Conservation (phyloP, 352 stramenopile species). For the Pythium apleroticum region DNA sequence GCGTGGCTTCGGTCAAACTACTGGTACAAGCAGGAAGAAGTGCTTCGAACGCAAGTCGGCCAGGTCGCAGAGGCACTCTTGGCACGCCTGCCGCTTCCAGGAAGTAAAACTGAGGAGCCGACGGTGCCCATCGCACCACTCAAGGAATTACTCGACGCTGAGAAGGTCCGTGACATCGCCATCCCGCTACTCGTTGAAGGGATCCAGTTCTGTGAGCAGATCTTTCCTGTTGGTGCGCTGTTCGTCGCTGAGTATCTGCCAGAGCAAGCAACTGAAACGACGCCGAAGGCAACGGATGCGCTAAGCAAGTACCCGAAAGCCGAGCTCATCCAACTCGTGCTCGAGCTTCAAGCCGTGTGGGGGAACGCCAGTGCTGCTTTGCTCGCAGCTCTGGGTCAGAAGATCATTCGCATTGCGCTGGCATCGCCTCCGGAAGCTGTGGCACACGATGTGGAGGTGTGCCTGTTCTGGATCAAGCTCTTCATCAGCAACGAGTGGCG, state of each 20-base stretch:
- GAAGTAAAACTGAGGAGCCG: slow-evolving; percentile 15
- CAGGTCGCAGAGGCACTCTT: slow-evolving; percentile 39
- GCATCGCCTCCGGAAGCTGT: slow-evolving; percentile 2
- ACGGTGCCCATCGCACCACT: background rate
- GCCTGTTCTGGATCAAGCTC: slow-evolving; percentile 61
- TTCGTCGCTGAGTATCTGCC: slow-evolving; percentile 33
- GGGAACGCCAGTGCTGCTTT: slow-evolving; percentile 50
- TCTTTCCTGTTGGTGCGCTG: slow-evolving; percentile 44
- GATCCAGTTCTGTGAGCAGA: slow-evolving; percentile 48
- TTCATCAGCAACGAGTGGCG: slow-evolving; percentile 68
- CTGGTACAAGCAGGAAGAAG: slow-evolving; percentile 76
- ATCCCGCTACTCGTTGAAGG: slow-evolving; percentile 66
- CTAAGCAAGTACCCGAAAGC: slow-evolving; percentile 34
- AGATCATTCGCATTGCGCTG: slow-evolving; percentile 34
- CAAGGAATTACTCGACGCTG: slow-evolving; percentile 35
- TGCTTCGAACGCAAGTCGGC: slow-evolving; percentile 49
- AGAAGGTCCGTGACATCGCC: slow-evolving; percentile 57
- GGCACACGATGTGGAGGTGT: slow-evolving; percentile 35
- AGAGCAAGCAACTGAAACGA: slow-evolving; percentile 2
- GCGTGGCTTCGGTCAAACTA: slow-evolving; percentile 88
- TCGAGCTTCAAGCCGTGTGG: slow-evolving; percentile 58
- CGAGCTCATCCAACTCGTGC: slow-evolving; percentile 37
- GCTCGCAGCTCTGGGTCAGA: slow-evolving; percentile 49
- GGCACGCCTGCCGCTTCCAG: slow-evolving; percentile 12
- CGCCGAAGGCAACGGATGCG: slow-evolving; percentile 11